phyloP scores from a whole-genome alignment of 345 rosid species.

The Conringia planisiliqua region DNA sequence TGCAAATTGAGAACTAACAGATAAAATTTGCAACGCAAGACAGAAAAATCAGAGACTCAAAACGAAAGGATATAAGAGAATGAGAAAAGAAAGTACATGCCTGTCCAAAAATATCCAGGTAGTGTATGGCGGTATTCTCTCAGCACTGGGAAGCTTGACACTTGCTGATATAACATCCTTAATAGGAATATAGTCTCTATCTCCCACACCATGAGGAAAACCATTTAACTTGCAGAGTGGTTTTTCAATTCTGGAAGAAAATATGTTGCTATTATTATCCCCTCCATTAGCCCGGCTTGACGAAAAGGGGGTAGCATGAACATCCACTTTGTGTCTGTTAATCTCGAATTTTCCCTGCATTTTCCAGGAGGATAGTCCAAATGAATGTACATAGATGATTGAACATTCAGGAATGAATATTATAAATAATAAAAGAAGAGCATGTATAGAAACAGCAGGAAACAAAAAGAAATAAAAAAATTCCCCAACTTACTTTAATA shows the following conservation, averaged over 20 bases:
- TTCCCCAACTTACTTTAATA: constrained; percentile 44
- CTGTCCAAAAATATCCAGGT: constrained; percentile 96
- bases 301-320: constrained; percentile 40
- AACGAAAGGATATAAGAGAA: not conserved
- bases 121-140: constrained; percentile 88
- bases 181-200: constrained; percentile 56
- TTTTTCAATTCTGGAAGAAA: constrained; percentile 45
- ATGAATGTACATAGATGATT: not conserved
- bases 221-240: constrained; percentile 63
- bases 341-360: constrained; percentile 66
- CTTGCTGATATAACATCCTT: constrained; percentile 56
- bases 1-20: not conserved
- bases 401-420: not conserved
- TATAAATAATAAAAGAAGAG: not conserved
- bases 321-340: constrained; percentile 57
- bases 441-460: not conserved
- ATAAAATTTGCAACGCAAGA: not conserved
- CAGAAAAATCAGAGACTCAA: not conserved
- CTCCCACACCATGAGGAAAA: constrained; percentile 53
- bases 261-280: constrained; percentile 38
- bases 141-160: constrained; percentile 54
- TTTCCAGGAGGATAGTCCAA: not conserved
- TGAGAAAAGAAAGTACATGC: constrained; percentile 36
- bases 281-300: constrained; percentile 36
- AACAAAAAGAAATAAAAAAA: not conserved